Base-by-base conservation (phyloP, 345 rosid species). In the Moricandia moricandioides region DNA sequence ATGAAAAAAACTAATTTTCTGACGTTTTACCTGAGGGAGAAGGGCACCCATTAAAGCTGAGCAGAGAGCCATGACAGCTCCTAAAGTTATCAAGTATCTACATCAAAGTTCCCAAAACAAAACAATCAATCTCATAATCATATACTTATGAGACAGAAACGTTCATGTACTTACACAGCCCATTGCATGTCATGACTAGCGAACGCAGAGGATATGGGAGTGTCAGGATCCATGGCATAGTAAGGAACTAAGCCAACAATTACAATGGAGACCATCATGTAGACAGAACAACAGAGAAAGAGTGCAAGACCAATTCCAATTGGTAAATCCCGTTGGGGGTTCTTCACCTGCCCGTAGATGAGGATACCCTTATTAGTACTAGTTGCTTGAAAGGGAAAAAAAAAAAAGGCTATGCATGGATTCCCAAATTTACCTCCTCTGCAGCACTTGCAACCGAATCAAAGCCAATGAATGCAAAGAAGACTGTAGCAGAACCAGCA, bases 361-460 rank as follows among this genome's bases (percentile, higher is more conserved):
- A 5, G 3, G 52, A n/a, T 47, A 47, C 3, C 3, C 18, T 47
- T 47, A 1, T 47, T 47, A 43, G 51, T 43, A 43, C 16, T 5
- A 47, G 52, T 5, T 47, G 17, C 52, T n/a, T 47, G 18, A 47
- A 47, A n/a, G 52, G 52, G 52, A 35, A 2, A 35, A 8, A 35
- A 39, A 3, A 45, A n/a, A 45, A 47, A 47, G n/a, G 17, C 18
- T 47, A n/a, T 6, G 37, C 37, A 33, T n/a, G 17, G 52, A n/a
- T 47, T 47, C 18, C 52, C 8, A 47, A 47, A 47, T 6, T 47
- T 47, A 47, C 52, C 52, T 95, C 99, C 84, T 95, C 99, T 8
- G 99, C 99, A 24, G 97, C 85, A 84, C 99, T 91, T 76, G 98
- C 97, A 75, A 95, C 99, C 49, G 97, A 82, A 87, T 95, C 99